These are phyloP conservation scores for Domatiomyces globalis DNA, from an alignment of 2,329 filamentous ascomycete genomes.

Conservation along the genomic window DNA sequence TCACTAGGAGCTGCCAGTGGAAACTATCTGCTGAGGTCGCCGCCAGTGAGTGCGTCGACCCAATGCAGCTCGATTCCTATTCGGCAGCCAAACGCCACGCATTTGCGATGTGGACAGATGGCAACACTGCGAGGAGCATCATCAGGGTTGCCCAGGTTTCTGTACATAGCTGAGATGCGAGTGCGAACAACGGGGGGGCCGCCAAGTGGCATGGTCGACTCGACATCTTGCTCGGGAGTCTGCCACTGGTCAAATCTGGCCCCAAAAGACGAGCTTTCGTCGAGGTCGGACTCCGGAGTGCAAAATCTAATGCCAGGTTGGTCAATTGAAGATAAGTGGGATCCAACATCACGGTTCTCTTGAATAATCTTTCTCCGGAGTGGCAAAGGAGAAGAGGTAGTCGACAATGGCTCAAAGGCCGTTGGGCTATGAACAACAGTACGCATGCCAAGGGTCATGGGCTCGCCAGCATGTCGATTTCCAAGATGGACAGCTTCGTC, in stretches of 20 bases:
- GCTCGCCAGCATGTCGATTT: constrained; percentile 7
- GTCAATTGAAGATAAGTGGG: neutral
- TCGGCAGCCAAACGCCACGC: constrained; percentile 51
- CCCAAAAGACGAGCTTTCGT: neutral
- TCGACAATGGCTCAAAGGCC: neutral
- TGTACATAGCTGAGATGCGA: constrained; percentile 22
- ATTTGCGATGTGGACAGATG: constrained; percentile 50
- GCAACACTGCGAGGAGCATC: constrained; percentile 52
- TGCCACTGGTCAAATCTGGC: neutral
- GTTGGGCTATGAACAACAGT: constrained; percentile 6
- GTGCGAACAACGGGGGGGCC: neutral
- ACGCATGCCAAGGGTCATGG: constrained; percentile 12
- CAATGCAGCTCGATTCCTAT: constrained; percentile 51
- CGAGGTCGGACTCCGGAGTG: neutral
- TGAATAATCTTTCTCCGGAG: neutral
- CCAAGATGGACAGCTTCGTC: neutral
- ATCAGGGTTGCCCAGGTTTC: constrained; percentile 44
- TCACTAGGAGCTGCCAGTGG: constrained; percentile 30
- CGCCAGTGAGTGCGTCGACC: constrained; percentile 34
- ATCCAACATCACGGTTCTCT: neutral
- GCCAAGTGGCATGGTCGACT: neutral
- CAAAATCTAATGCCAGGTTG: neutral
- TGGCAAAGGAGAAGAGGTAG: neutral
- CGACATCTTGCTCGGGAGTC: neutral
- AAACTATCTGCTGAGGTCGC: constrained; percentile 26